phyloP scores from a whole-genome alignment of 2,329 filamentous ascomycete species.

The Bipolaris sorokiniana region DNA sequence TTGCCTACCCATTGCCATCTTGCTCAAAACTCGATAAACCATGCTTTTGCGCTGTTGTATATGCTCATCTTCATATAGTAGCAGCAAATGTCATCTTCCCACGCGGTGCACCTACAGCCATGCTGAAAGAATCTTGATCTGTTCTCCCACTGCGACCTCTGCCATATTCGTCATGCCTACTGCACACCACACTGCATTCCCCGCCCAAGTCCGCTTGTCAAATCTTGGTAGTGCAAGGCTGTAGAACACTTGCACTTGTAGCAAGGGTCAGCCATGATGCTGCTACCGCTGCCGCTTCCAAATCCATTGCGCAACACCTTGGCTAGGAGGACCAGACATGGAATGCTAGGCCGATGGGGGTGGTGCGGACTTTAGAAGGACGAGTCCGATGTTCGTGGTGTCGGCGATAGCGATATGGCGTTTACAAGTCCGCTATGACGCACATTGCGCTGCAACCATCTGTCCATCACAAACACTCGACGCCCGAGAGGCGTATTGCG shows the following conservation, averaged over 20 bases:
- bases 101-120: background rate
- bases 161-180: conserved; percentile 4
- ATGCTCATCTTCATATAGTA: background rate
- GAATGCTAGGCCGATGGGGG: background rate
- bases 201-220: background rate
- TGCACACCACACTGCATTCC: conserved; percentile 5
- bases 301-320: conserved; percentile 2
- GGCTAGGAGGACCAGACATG: background rate
- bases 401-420: background rate
- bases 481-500: background rate
- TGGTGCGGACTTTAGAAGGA: background rate
- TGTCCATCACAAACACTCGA: background rate
- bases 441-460: background rate
- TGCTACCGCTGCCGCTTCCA: conserved; percentile 2
- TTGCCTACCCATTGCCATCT: conserved; percentile 26
- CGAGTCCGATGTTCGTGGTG: background rate
- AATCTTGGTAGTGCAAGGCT: conserved; percentile 4
- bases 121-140: too few species aligned
- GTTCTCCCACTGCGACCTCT: too few species aligned
- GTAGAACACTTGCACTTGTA: background rate
- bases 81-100: background rate
- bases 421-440: background rate
- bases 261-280: background rate
- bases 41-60: background rate
- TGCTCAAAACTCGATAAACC: conserved; percentile 4